Conservation (phyloP, 2,329 filamentous ascomycete genomes). For the Aphanoascus verrucosus region DNA sequence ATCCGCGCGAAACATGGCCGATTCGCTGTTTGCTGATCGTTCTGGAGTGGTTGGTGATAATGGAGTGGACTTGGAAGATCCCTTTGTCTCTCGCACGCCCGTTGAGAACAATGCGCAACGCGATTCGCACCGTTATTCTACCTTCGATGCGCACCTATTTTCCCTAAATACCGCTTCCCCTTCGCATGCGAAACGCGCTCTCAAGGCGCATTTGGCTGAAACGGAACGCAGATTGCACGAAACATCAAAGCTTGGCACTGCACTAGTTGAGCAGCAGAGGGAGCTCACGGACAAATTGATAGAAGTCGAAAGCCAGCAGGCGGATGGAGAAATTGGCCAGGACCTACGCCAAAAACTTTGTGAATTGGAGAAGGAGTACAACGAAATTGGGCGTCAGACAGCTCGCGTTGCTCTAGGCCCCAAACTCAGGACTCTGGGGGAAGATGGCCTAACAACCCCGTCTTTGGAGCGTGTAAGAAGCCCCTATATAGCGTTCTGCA, state of each 20-base stretch:
- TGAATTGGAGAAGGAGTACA: slow-evolving; percentile 89
- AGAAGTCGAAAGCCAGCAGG: slow-evolving; percentile 69
- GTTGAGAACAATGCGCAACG: slow-evolving; percentile 31
- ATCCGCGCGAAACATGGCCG: slow-evolving; percentile 7
- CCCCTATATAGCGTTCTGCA: not conserved
- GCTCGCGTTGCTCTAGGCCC: slow-evolving; percentile 80
- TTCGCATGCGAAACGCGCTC: slow-evolving; percentile 72
- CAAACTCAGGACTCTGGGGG: slow-evolving; percentile 63
- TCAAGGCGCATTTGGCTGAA: slow-evolving; percentile 85
- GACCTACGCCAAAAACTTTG: slow-evolving; percentile 73
- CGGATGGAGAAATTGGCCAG: slow-evolving; percentile 66
- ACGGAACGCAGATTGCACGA: slow-evolving; percentile 87
- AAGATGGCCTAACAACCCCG: slow-evolving; percentile 40
- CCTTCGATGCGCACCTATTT: slow-evolving; percentile 72
- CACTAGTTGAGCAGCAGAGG: slow-evolving; percentile 75
- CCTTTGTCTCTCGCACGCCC: slow-evolving; percentile 45
- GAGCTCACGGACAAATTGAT: slow-evolving; percentile 70
- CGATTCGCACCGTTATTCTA: slow-evolving; percentile 59
- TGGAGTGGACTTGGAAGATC: slow-evolving; percentile 39
- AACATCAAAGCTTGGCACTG: slow-evolving; percentile 76
- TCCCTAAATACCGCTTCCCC: slow-evolving; percentile 73
- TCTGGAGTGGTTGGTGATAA: slow-evolving; percentile 1
- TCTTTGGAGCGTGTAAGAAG: slow-evolving; percentile 38
- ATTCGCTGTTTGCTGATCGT: slow-evolving; percentile 1
- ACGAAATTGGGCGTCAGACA: slow-evolving; percentile 82